Percentiles rank a stretch among this genome's conserved stretches.
phyloP scores from a whole-genome alignment of 768 basidiomycete genomes.

The Pluteus cervinus region DNA sequence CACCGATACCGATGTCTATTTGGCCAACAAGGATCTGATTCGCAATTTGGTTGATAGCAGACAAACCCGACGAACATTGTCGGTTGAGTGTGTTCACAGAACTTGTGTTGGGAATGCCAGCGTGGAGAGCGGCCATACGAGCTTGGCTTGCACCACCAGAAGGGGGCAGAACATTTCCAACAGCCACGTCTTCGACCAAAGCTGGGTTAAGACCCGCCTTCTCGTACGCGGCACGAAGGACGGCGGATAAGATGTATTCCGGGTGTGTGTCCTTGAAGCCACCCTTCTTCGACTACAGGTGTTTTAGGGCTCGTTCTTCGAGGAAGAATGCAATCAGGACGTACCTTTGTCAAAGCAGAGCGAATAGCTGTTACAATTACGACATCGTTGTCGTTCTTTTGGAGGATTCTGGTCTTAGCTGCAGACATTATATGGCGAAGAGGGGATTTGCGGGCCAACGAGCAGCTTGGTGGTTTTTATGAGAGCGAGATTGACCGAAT shows the following conservation, averaged over 20 bases:
- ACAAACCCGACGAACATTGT: slow-evolving; percentile 85
- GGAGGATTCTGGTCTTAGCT: slow-evolving; percentile 55
- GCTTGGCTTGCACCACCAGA: slow-evolving; percentile 78
- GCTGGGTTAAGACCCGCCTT: slow-evolving; percentile 68
- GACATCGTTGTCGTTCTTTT: slow-evolving; percentile 78
- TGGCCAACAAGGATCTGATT: slow-evolving; percentile 73
- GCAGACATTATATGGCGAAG: too few relatives aligned
- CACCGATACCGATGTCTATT: slow-evolving; percentile 88
- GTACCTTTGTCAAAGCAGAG: slow-evolving; percentile 90
- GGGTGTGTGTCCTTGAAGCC: slow-evolving; percentile 89
- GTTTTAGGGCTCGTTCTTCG: too few relatives aligned
- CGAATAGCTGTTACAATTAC: slow-evolving; percentile 88
- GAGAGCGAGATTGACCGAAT: too few relatives aligned
- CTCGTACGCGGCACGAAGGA: slow-evolving; percentile 69
- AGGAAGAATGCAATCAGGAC: slow-evolving; percentile 14
- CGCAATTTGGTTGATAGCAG: slow-evolving; percentile 77
- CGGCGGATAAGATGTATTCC: slow-evolving; percentile 73
- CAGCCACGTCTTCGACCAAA: slow-evolving; percentile 78
- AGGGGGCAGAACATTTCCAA: slow-evolving; percentile 86
- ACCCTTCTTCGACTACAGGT: slow-evolving; percentile 77
- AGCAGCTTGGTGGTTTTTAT: too few relatives aligned
- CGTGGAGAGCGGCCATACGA: slow-evolving; percentile 81
- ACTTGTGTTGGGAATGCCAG: slow-evolving; percentile 76
- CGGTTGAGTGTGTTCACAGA: slow-evolving; percentile 82
- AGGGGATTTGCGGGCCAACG: too few relatives aligned